Percentiles rank a stretch among this genome's conserved stretches.
These are phyloP conservation scores for Trichoderma sp. DNA, from an alignment of 2,329 filamentous ascomycete genomes.

Conservation along the genomic window DNA sequence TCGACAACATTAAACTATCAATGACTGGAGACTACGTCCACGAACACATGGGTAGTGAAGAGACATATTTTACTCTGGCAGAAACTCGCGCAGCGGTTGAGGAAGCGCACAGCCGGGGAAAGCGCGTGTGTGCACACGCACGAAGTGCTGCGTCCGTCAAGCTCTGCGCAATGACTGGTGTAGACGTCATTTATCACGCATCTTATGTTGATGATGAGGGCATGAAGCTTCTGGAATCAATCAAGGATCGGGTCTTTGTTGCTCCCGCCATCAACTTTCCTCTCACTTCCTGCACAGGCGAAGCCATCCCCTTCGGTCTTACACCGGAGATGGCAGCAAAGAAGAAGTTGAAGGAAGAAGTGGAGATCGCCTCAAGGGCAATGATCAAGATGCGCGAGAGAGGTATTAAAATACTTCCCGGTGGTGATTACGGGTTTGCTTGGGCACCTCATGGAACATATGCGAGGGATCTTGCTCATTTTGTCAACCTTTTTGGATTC, in stretches of 20 bases:
- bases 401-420: not conserved
- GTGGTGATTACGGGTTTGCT: not conserved
- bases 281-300: too few species aligned
- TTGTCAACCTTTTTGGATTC: not conserved
- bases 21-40: not conserved
- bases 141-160: not conserved
- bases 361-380: not conserved
- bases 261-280: too few species aligned
- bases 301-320: not conserved
- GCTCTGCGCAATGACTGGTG: not conserved
- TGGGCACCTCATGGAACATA: not conserved
- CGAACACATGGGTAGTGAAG: not conserved
- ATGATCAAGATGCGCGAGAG: not conserved
- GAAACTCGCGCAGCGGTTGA: not conserved
- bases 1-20: not conserved
- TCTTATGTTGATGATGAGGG: not conserved
- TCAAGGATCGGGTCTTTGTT: too few species aligned
- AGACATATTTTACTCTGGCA: not conserved
- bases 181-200: not conserved
- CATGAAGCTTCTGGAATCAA: too few species aligned
- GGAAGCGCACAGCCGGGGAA: not conserved
- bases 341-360: not conserved
- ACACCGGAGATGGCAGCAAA: not conserved
- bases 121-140: not conserved
- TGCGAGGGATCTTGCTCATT: not conserved